phyloP scores from a whole-genome alignment of 1,284 basidiomycete species.

The Leccinum fallax region DNA sequence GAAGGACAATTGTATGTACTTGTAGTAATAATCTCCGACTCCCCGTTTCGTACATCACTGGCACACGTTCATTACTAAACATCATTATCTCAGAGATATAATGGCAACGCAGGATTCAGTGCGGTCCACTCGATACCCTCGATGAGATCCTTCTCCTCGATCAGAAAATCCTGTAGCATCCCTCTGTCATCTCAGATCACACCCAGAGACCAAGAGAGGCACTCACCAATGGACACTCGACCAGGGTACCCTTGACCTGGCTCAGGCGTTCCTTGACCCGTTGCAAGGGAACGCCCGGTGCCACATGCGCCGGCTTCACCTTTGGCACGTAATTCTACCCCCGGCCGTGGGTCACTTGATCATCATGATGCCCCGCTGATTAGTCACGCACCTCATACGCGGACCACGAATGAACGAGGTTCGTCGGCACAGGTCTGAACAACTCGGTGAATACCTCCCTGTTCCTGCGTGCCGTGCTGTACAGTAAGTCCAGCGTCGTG shows the following conservation, averaged over 20 bases:
- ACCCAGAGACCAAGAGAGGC: constrained; percentile 3
- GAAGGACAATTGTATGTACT: neutral
- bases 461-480: constrained; percentile 75
- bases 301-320: constrained; percentile 82
- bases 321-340: constrained; percentile 69
- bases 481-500: constrained; percentile 64
- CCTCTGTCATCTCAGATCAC: constrained; percentile 15
- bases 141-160: constrained; percentile 75
- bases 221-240: constrained; percentile 72
- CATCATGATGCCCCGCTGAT: neutral
- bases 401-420: constrained; percentile 76
- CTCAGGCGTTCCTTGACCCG: constrained; percentile 76
- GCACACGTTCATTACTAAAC: neutral
- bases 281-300: constrained; percentile 60
- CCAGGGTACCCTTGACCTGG: constrained; percentile 71
- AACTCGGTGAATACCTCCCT: constrained; percentile 81
- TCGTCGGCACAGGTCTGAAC: constrained; percentile 82
- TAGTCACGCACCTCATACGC: constrained; percentile 63
- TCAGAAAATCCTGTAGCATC: constrained; percentile 69
- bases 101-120: constrained; percentile 73
- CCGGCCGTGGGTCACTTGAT: constrained; percentile 9
- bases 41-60: neutral
- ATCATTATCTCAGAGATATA: constrained; percentile 58
- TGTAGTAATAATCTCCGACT: neutral
- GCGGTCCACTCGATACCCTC: constrained; percentile 71